Conservation (phyloP, 371 early-diverging fungal species). For the Mortierella sp. region DNA sequence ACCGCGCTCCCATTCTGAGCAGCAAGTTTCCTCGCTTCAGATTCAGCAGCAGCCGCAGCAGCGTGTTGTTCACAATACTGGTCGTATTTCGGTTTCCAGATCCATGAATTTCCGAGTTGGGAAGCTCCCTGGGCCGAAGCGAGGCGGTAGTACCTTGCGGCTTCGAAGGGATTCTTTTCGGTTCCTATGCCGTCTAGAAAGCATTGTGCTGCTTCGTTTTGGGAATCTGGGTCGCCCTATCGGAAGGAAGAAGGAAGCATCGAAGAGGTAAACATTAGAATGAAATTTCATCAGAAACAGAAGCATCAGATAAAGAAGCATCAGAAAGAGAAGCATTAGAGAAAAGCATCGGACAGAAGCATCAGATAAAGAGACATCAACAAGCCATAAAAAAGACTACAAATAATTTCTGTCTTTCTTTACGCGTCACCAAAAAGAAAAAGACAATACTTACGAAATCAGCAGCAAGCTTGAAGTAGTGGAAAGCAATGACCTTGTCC, state of each 20-base stretch:
- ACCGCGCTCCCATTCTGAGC: not conserved
- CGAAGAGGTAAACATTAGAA: no score
- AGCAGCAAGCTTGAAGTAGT: conserved; percentile 81
- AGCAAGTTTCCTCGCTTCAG: conserved; percentile 16
- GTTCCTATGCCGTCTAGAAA: conserved; percentile 84
- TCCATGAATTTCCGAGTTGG: conserved; percentile 91
- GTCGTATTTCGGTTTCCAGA: conserved; percentile 90
- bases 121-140: conserved; percentile 86
- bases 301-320: no score
- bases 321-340: not conserved
- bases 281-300: no score
- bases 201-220: conserved; percentile 83
- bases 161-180: conserved; percentile 79
- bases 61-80: conserved; percentile 46
- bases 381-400: not conserved
- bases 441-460: conserved; percentile 61
- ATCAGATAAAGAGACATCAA: no score
- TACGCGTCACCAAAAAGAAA: not conserved
- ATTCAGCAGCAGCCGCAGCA: conserved; percentile 16
- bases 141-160: conserved; percentile 86
- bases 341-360: not conserved
- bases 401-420: not conserved
- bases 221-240: conserved; percentile 86
- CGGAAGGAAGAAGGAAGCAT: not conserved
- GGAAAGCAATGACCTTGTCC: conserved; percentile 70